Conservation (phyloP, 2,329 filamentous ascomycete genomes). For the Venturiaceae sp. region DNA sequence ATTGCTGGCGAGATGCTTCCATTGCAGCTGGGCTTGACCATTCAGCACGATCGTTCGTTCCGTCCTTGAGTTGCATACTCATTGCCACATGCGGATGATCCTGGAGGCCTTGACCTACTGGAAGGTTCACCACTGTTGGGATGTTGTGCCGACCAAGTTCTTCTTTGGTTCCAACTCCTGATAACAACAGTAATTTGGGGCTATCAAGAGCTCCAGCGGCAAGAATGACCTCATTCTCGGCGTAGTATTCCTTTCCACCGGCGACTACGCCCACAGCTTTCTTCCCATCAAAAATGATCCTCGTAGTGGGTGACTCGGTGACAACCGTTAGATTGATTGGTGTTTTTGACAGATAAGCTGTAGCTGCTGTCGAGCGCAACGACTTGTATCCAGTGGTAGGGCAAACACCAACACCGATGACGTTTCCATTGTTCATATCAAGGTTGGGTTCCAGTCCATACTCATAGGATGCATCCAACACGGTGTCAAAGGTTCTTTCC, state of each 20-base stretch:
- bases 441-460: constrained; percentile 40
- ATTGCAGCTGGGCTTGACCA: background rate
- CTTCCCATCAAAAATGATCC: constrained; percentile 36
- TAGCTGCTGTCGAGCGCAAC: constrained; percentile 38
- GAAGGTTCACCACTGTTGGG: constrained; percentile 27
- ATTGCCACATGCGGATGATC: constrained; percentile 41
- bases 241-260: constrained; percentile 28
- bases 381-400: constrained; percentile 42
- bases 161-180: constrained; percentile 44
- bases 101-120: constrained; percentile 35
- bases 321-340: constrained; percentile 45
- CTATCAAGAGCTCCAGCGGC: constrained; percentile 28
- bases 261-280: constrained; percentile 36
- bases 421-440: constrained; percentile 50
- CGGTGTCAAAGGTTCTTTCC: constrained; percentile 41
- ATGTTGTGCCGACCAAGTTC: constrained; percentile 33
- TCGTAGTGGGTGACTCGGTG: constrained; percentile 38
- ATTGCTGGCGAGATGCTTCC: background rate
- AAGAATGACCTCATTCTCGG: constrained; percentile 29
- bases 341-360: constrained; percentile 33
- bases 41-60: background rate
- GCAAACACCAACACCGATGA: constrained; percentile 43
- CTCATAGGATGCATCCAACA: constrained; percentile 31
- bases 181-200: constrained; percentile 44
- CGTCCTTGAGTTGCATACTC: constrained; percentile 30